Percentiles rank a stretch among this genome's conserved stretches.
phyloP scores from a whole-genome alignment of 2,329 filamentous ascomycete species.

The Ascochyta viciae-villosae region DNA sequence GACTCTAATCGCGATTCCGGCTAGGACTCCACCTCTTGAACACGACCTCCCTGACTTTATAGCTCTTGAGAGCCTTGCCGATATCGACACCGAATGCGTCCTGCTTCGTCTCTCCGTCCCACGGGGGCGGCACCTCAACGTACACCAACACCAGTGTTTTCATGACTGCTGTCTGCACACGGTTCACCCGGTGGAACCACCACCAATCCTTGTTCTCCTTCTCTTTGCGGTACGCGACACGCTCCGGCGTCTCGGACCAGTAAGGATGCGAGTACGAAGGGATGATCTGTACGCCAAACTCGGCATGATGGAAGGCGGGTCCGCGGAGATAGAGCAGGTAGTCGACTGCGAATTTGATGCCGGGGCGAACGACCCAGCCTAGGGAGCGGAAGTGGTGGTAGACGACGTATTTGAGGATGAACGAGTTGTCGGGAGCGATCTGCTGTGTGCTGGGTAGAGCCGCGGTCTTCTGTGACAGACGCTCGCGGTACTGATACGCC shows the following conservation, averaged over 20 bases:
- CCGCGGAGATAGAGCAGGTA: conserved; percentile 94
- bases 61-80: conserved; percentile 68
- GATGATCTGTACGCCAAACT: conserved; percentile 86
- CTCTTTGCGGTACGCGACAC: conserved; percentile 60
- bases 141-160: conserved; percentile 92
- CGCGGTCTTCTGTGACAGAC: conserved; percentile 11
- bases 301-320: conserved; percentile 92
- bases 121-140: conserved; percentile 83
- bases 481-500: conserved; percentile 23
- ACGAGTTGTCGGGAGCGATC: conserved; percentile 78
- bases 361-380: conserved; percentile 91
- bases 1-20: conserved; percentile 67
- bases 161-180: conserved; percentile 86
- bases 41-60: conserved; percentile 80
- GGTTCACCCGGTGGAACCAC: conserved; percentile 87
- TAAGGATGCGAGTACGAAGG: conserved; percentile 79
- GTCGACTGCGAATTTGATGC: conserved; percentile 94
- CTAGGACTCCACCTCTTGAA: conserved; percentile 86
- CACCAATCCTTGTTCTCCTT: conserved; percentile 68
- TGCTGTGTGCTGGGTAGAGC: conserved; percentile 23
- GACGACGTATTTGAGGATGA: conserved; percentile 84
- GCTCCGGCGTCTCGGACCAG: conserved; percentile 65
- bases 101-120: conserved; percentile 52
- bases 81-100: conserved; percentile 60
- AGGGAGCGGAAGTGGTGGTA: conserved; percentile 97